Percentiles rank a stretch among this genome's conserved stretches.
These are phyloP conservation scores for Beauveria asiatica DNA, from an alignment of 2,329 filamentous ascomycete genomes.

Conservation along the genomic window DNA sequence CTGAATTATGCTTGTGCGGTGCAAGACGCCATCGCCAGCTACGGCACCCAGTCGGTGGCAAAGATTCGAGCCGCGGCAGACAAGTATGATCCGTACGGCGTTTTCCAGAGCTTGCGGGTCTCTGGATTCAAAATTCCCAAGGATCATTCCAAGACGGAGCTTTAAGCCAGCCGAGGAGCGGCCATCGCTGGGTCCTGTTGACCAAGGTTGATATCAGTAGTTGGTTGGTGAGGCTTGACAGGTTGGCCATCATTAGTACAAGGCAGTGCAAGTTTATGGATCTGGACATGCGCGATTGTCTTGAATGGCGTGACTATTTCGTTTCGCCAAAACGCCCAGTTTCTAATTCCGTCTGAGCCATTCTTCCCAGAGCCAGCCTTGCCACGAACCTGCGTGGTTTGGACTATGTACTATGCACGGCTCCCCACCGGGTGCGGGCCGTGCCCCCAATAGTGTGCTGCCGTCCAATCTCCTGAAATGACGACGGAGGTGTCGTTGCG, in stretches of 20 bases:
- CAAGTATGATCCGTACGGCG: neutral
- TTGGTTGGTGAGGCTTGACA: too few relatives aligned
- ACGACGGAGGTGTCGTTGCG: neutral
- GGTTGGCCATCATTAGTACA: too few relatives aligned
- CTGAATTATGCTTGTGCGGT: neutral
- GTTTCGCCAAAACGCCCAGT: neutral
- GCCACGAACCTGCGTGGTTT: neutral
- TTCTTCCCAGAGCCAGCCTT: neutral
- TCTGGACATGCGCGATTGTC: too few relatives aligned
- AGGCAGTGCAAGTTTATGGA: too few relatives aligned
- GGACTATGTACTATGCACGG: neutral
- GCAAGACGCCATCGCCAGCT: neutral
- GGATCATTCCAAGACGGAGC: neutral
- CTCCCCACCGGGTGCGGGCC: neutral
- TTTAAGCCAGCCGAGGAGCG: neutral
- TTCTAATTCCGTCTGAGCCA: neutral
- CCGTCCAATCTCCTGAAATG: conserved; percentile 4
- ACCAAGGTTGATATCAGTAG: too few relatives aligned
- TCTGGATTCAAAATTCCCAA: neutral
- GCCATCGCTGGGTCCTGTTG: neutral
- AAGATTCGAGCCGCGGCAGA: neutral
- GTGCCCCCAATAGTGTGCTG: neutral
- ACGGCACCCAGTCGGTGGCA: neutral
- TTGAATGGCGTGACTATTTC: neutral
- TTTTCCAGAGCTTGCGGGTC: neutral